Percentiles rank a stretch among this genome's conserved stretches.
Evolutionary conservation across 768 basidiomycete species (phyloP).

Genomic region (Amanita polypyramis): DNA sequence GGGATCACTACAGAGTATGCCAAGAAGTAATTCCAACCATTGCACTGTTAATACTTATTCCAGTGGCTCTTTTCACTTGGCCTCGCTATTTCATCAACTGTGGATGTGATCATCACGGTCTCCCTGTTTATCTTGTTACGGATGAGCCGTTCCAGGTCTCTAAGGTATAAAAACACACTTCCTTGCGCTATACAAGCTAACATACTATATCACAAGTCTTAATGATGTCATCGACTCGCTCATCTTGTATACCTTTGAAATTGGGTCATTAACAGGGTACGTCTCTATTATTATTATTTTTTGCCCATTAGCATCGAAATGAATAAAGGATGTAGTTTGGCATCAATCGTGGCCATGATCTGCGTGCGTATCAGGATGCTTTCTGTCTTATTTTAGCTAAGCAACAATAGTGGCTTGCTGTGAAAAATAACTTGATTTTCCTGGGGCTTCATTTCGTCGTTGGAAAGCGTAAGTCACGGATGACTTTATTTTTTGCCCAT

Average conservation of each 20-base stretch:
- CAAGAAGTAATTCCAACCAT: background rate
- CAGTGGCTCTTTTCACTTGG: constrained; percentile 38
- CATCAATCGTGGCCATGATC: constrained; percentile 37
- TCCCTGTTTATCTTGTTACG: constrained; percentile 23
- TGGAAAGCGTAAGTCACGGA: constrained; percentile 25
- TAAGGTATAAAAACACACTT: constrained; percentile 15
- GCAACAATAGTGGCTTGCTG: constrained; percentile 30
- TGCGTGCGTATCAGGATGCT: constrained; percentile 25
- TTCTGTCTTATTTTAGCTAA: background rate
- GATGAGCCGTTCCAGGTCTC: constrained; percentile 19
- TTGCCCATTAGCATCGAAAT: background rate
- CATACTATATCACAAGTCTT: constrained; percentile 14
- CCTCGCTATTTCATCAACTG: constrained; percentile 28
- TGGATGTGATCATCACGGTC: constrained; percentile 27
- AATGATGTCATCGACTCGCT: constrained; percentile 27
- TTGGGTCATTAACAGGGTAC: constrained; percentile 28
- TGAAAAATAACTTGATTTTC: constrained; percentile 33
- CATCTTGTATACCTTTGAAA: constrained; percentile 32
- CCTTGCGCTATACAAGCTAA: background rate
- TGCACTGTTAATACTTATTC: background rate
- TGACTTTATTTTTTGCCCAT: background rate
- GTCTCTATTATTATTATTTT: constrained; percentile 1
- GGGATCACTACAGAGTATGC: constrained; percentile 12
- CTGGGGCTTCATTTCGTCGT: constrained; percentile 42
- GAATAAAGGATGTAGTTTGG: constrained; percentile 18